Conservation (phyloP, 2,329 filamentous ascomycete species). For the Scedosporium boydii region DNA sequence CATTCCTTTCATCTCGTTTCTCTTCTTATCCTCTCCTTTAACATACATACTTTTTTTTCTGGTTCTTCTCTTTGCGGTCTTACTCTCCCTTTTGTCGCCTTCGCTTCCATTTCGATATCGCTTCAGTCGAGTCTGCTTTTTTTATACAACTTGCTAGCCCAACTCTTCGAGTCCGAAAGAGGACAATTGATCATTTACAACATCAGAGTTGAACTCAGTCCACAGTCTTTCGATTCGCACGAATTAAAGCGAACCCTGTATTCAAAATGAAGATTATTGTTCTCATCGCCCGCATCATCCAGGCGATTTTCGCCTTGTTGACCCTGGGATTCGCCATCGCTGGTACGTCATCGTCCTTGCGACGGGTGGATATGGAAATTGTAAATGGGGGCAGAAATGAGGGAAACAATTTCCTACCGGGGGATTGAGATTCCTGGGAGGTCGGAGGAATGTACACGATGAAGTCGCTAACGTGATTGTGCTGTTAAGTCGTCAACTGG, state of each 20-base stretch:
- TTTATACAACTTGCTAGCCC: not conserved
- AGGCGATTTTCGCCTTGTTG: conserved; percentile 34
- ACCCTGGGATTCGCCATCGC: conserved; percentile 39
- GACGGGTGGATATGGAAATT: not conserved
- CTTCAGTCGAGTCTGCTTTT: not conserved
- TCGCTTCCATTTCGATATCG: not conserved
- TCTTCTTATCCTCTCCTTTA: conserved; percentile 6
- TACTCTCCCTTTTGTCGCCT: not conserved
- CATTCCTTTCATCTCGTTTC: conserved; percentile 1
- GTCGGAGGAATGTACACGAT: no score
- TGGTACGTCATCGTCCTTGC: conserved; percentile 27
- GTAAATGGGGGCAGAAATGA: not conserved
- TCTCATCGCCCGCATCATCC: conserved; percentile 28
- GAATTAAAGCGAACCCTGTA: not conserved
- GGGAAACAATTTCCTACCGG: no score
- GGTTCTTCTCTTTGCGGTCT: not conserved
- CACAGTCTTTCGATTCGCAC: not conserved
- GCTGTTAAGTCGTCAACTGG: conserved; percentile 45
- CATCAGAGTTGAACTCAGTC: not conserved
- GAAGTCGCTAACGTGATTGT: conserved; percentile 8
- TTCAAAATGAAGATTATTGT: not conserved
- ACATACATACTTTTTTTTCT: conserved; percentile 1
- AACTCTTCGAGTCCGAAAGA: not conserved
- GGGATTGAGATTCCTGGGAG: no score
- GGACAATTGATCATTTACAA: not conserved